Conservation (phyloP, 768 basidiomycete species). For the Pisolithus sp. region DNA sequence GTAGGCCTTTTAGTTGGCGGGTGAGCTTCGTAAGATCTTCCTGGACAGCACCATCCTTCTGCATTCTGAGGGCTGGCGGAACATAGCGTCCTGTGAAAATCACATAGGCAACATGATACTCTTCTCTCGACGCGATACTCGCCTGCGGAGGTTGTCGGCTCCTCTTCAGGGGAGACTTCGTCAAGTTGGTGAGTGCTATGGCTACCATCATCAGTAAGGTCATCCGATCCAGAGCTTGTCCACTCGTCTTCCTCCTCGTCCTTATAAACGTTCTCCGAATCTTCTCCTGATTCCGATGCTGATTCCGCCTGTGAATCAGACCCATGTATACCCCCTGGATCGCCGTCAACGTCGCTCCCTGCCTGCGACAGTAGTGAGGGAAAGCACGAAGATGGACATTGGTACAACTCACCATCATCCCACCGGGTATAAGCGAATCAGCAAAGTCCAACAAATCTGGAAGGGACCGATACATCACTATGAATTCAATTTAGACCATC, state of each 20-base stretch:
- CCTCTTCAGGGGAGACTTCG: background rate
- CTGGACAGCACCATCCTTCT: constrained; percentile 31
- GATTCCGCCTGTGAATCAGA: background rate
- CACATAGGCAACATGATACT: background rate
- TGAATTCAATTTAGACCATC: background rate
- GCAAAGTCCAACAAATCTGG: constrained; percentile 53
- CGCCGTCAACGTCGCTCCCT: constrained; percentile 1
- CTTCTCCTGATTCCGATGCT: constrained; percentile 1
- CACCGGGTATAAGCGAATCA: constrained; percentile 17
- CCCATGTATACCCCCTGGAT: background rate
- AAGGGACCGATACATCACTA: background rate
- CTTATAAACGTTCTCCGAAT: constrained; percentile 19
- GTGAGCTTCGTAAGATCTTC: constrained; percentile 52
- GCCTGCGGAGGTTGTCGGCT: constrained; percentile 5
- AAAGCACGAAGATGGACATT: background rate
- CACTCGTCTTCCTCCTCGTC: constrained; percentile 30
- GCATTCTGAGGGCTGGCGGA: constrained; percentile 71
- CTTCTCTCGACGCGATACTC: constrained; percentile 4
- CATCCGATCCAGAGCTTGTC: constrained; percentile 27
- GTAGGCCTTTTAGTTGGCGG: constrained; percentile 75
- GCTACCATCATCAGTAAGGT: background rate
- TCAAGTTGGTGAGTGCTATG: background rate
- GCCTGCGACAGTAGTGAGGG: background rate
- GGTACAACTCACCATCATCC: background rate
- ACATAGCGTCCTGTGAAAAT: constrained; percentile 49